Conservation (phyloP, 257 asterid genomes). For the Solanum raphanifolium region DNA sequence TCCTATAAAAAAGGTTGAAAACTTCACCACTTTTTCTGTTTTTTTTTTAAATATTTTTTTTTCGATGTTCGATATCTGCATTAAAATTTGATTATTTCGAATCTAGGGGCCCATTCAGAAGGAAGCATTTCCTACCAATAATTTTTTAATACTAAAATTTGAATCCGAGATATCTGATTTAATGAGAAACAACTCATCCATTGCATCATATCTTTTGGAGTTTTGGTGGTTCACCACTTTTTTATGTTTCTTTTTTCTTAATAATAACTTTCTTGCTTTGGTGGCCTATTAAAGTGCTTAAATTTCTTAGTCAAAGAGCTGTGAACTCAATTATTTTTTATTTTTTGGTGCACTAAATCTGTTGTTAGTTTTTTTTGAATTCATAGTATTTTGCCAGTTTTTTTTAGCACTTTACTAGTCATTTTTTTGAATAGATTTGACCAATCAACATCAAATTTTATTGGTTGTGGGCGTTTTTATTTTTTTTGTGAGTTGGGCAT, state of each 20-base stretch:
- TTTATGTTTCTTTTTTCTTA: neutral
- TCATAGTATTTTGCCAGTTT: neutral
- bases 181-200: rapidly evolving
- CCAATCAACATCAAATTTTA: neutral
- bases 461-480: neutral
- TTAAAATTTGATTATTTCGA: too few relatives aligned
- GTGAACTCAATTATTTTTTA: neutral
- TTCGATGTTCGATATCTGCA: too few relatives aligned
- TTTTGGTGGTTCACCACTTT: neutral
- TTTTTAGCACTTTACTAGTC: neutral
- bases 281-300: neutral
- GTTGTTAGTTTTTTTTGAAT: neutral
- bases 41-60: too few relatives aligned
- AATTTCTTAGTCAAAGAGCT: neutral
- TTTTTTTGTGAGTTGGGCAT: neutral
- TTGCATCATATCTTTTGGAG: rapidly evolving
- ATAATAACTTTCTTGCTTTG: neutral
- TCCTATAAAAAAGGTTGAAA: neutral
- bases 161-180: rapidly evolving
- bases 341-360: neutral
- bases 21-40: neutral
- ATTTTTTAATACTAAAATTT: rapidly evolving
- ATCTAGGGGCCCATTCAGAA: rapidly evolving
- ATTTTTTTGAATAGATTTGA: neutral
- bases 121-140: rapidly evolving